Conservation (phyloP, 2,329 filamentous ascomycete genomes). For the Monilinia fructicola region DNA sequence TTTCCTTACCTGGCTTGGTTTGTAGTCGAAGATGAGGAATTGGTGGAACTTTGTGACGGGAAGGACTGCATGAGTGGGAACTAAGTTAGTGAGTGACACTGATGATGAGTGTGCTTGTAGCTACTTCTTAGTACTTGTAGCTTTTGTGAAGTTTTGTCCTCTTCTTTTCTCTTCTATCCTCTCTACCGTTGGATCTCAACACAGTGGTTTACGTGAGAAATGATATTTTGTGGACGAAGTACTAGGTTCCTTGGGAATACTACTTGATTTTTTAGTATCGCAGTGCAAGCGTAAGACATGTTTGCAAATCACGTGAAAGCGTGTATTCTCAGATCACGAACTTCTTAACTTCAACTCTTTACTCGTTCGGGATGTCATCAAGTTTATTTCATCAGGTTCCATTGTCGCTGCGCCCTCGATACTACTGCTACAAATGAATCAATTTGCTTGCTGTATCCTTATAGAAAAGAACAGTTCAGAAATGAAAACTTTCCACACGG, state of each 20-base stretch:
- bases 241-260: not conserved
- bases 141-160: too few relatives aligned
- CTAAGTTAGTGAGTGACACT: conserved; percentile 3
- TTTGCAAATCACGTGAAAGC: not conserved
- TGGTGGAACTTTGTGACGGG: conserved; percentile 5
- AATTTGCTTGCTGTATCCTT: not conserved
- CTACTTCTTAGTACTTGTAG: too few relatives aligned
- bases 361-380: not conserved
- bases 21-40: not conserved
- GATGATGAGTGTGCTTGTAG: too few relatives aligned
- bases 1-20: conserved; percentile 7
- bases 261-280: too few relatives aligned
- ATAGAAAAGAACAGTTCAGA: not conserved
- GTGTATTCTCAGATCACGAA: not conserved
- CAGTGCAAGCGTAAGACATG: not conserved
- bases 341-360: not conserved
- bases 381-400: not conserved
- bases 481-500: not conserved
- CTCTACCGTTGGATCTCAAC: not conserved
- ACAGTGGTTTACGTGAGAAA: not conserved
- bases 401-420: not conserved
- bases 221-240: not conserved
- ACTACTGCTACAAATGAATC: not conserved
- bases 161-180: not conserved
- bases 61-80: not conserved